Evolutionary conservation across 2,329 filamentous ascomycete species (phyloP).

Genomic region (Ceratocystis diversiconidia): DNA sequence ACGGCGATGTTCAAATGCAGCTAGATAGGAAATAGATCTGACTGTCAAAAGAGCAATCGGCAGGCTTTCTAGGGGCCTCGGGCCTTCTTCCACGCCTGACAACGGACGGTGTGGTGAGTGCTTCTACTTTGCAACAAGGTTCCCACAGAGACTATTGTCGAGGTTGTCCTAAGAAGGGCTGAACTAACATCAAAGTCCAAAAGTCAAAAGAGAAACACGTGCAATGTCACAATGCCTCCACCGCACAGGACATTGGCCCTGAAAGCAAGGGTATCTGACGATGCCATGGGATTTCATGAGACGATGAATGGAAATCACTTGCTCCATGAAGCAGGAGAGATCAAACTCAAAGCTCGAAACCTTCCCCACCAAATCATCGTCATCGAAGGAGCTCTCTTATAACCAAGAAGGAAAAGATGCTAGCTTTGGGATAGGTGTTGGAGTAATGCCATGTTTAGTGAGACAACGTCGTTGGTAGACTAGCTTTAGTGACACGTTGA

Average conservation of each 20-base stretch:
- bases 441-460: neutral
- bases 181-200: neutral
- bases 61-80: neutral
- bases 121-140: neutral
- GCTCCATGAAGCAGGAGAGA: conserved; percentile 2
- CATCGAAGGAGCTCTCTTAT: neutral
- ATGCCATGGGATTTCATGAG: neutral
- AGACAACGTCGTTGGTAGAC: too few species aligned
- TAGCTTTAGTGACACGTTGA: neutral
- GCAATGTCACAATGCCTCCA: neutral
- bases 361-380: neutral
- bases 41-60: conserved; percentile 7
- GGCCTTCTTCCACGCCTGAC: conserved; percentile 5
- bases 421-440: neutral
- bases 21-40: conserved; percentile 5
- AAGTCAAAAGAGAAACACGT: neutral
- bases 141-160: neutral
- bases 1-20: neutral
- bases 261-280: neutral
- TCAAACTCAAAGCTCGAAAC: neutral
- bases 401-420: neutral
- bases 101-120: neutral
- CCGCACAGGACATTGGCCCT: neutral
- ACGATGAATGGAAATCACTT: conserved; percentile 4
- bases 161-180: neutral